Percentiles rank a stretch among this genome's conserved stretches.
These are phyloP conservation scores for Monosporascus sp. DNA, from an alignment of 2,329 filamentous ascomycete genomes.

Conservation along the genomic window DNA sequence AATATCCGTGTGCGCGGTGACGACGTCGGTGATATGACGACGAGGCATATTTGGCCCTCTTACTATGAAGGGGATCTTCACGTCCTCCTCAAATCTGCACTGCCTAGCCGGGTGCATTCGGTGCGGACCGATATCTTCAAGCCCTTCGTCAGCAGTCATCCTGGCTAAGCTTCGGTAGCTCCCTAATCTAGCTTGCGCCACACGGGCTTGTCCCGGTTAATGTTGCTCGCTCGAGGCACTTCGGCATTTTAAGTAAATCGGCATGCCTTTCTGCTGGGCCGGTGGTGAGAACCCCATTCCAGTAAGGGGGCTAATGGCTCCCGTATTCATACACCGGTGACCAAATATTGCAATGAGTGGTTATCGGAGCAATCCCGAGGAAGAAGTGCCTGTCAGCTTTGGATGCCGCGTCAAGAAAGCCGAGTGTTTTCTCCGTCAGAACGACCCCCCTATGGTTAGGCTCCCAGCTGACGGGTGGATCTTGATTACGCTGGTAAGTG, in stretches of 20 bases:
- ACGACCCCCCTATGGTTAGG: constrained; percentile 52
- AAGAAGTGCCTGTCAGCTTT: constrained; percentile 50
- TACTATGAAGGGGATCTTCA: constrained; percentile 52
- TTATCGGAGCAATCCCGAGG: constrained; percentile 52
- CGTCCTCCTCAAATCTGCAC: constrained; percentile 54
- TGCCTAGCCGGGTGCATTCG: constrained; percentile 53
- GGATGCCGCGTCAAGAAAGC: constrained; percentile 50
- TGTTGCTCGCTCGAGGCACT: constrained; percentile 59
- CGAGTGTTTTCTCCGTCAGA: constrained; percentile 44
- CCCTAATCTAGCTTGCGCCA: constrained; percentile 40
- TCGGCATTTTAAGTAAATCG: constrained; percentile 52
- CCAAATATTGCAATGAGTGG: constrained; percentile 47
- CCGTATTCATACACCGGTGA: constrained; percentile 16
- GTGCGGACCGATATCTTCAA: constrained; percentile 49
- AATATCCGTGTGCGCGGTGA: constrained; percentile 59
- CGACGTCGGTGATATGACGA: constrained; percentile 33
- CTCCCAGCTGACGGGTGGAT: constrained; percentile 48
- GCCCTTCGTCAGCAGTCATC: not conserved
- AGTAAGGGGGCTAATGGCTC: constrained; percentile 15
- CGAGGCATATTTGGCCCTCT: constrained; percentile 48
- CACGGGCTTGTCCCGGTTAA: constrained; percentile 54
- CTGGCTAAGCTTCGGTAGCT: constrained; percentile 32
- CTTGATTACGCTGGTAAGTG: constrained; percentile 51
- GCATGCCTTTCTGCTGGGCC: constrained; percentile 51
- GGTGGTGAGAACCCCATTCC: constrained; percentile 42